Percentiles rank a stretch among this genome's conserved stretches.
These are phyloP conservation scores for Solanum pennellii DNA, from an alignment of 257 asterid genomes.

Conservation along the genomic window DNA sequence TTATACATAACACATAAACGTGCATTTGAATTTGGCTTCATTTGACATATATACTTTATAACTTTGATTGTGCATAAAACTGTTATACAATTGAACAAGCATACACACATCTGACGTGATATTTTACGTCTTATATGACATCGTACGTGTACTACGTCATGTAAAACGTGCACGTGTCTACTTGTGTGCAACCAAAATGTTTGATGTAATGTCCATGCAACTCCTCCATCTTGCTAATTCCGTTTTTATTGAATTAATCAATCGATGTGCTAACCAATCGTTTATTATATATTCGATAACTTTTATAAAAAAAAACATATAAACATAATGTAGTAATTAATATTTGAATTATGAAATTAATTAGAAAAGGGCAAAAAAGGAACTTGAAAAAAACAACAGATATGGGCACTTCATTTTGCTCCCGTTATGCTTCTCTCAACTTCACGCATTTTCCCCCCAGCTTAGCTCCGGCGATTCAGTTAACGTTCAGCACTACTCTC, in stretches of 20 bases:
- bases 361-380: background rate
- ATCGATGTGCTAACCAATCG: background rate
- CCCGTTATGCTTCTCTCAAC: background rate
- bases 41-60: accelerated
- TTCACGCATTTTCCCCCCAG: background rate
- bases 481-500: background rate
- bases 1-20: background rate
- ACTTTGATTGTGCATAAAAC: accelerated
- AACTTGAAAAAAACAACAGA: background rate
- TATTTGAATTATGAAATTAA: background rate
- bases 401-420: background rate
- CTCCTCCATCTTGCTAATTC: background rate
- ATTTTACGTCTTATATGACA: accelerated
- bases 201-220: background rate
- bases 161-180: too few relatives aligned
- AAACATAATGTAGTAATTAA: background rate
- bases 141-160: background rate
- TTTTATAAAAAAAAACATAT: background rate
- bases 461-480: background rate
- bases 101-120: accelerated
- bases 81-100: too few relatives aligned
- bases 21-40: too few relatives aligned
- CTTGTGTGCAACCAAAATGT: too few relatives aligned
- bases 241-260: background rate
- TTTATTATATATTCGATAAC: background rate